Evolutionary conservation across 352 stramenopile species (phyloP).

Genomic region (Stramenopiles sp.): DNA sequence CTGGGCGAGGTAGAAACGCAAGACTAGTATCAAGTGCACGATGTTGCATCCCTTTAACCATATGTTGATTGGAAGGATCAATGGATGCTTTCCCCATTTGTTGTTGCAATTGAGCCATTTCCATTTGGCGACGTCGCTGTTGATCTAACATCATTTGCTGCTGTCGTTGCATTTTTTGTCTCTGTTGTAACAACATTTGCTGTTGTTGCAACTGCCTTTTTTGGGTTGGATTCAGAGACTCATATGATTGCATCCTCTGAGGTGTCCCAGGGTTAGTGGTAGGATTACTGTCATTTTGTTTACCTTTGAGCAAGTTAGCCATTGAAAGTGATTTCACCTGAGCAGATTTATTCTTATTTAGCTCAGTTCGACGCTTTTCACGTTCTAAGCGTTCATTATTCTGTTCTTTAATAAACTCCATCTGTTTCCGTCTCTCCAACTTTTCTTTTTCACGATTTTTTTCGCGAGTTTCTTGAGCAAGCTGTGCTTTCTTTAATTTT

Average conservation of each 20-base stretch:
- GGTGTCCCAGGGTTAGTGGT: too few relatives aligned
- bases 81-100: too few relatives aligned
- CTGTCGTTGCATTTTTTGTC: too few relatives aligned
- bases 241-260: too few relatives aligned
- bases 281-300: background rate
- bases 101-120: too few relatives aligned
- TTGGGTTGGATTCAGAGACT: too few relatives aligned
- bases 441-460: conserved; percentile 15
- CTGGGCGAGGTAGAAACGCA: background rate
- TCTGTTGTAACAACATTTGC: too few relatives aligned
- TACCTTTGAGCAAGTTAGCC: background rate
- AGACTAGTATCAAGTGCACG: background rate
- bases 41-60: too few relatives aligned
- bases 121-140: too few relatives aligned
- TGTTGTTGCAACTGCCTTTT: too few relatives aligned
- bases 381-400: background rate
- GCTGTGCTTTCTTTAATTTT: conserved; percentile 15
- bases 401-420: background rate
- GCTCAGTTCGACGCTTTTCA: background rate
- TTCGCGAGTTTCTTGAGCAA: conserved; percentile 12
- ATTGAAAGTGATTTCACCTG: background rate
- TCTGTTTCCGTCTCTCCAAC: conserved; percentile 13
- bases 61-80: too few relatives aligned
- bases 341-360: background rate
- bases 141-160: too few relatives aligned